Percentiles rank a stretch among this genome's conserved stretches.
These are phyloP conservation scores for Platanus orientalis DNA, from an alignment of 164 flowering plant species.

Conservation along the genomic window DNA sequence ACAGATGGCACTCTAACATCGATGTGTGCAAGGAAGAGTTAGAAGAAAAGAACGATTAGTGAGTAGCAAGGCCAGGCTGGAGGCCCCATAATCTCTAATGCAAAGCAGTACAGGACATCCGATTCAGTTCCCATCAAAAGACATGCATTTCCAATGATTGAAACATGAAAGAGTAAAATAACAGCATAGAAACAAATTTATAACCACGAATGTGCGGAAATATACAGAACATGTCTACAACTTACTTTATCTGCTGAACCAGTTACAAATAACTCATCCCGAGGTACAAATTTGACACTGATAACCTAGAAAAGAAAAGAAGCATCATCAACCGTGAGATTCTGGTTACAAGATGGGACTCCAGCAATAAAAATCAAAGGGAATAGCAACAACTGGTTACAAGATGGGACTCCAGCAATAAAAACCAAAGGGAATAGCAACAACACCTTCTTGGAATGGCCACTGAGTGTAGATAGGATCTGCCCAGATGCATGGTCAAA, in stretches of 20 bases:
- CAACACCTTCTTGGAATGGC: slow-evolving; percentile 91
- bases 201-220: no score
- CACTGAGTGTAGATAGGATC: slow-evolving; percentile 81
- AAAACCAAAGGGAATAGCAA: background rate
- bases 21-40: no score
- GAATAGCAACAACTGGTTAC: slow-evolving; percentile 2
- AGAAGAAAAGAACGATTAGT: no score
- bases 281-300: slow-evolving; percentile 71
- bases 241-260: slow-evolving; percentile 94
- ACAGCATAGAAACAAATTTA: no score
- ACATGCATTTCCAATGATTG: no score
- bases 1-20: no score
- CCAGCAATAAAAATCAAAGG: background rate
- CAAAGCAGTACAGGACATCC: no score
- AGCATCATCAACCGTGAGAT: slow-evolving; percentile 7
- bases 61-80: no score
- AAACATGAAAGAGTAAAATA: no score
- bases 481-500: slow-evolving; percentile 81
- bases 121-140: no score
- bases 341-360: background rate
- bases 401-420: background rate
- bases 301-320: slow-evolving; percentile 50
- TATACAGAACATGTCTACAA: background rate
- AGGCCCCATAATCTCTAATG: no score
- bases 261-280: slow-evolving; percentile 62